Conservation (phyloP, 2,329 filamentous ascomycete genomes). For the Cladosporium oxysporum region DNA sequence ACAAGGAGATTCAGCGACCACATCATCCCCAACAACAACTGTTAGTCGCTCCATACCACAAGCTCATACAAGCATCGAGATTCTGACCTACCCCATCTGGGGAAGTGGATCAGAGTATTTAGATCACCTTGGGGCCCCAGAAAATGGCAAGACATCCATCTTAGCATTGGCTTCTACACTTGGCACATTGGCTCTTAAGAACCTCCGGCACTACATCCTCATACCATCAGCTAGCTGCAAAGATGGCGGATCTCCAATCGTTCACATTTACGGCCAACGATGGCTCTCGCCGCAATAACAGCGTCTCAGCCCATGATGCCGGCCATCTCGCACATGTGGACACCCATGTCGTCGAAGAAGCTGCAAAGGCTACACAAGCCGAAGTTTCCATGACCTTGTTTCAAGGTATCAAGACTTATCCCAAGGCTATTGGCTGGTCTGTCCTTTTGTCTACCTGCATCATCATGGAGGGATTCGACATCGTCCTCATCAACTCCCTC, state of each 20-base stretch:
- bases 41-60: background rate
- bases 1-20: background rate
- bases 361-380: constrained; percentile 31
- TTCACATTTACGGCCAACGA: constrained; percentile 5
- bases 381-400: constrained; percentile 40
- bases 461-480: constrained; percentile 47
- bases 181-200: background rate
- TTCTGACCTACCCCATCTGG: background rate
- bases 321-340: constrained; percentile 19
- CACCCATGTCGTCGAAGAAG: constrained; percentile 30
- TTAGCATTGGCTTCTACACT: background rate
- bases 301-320: constrained; percentile 22
- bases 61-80: background rate
- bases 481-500: constrained; percentile 39
- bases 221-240: background rate
- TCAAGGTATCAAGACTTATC: constrained; percentile 36
- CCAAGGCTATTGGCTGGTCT: constrained; percentile 42
- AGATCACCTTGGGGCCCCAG: constrained; percentile 1
- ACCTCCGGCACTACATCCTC: background rate
- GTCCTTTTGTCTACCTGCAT: constrained; percentile 41
- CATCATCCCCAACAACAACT: background rate
- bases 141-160: background rate
- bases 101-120: constrained; percentile 7
- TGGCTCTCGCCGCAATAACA: constrained; percentile 9
- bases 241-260: background rate